phyloP scores from a whole-genome alignment of 345 rosid genomes.

The Trapa bicornis region DNA sequence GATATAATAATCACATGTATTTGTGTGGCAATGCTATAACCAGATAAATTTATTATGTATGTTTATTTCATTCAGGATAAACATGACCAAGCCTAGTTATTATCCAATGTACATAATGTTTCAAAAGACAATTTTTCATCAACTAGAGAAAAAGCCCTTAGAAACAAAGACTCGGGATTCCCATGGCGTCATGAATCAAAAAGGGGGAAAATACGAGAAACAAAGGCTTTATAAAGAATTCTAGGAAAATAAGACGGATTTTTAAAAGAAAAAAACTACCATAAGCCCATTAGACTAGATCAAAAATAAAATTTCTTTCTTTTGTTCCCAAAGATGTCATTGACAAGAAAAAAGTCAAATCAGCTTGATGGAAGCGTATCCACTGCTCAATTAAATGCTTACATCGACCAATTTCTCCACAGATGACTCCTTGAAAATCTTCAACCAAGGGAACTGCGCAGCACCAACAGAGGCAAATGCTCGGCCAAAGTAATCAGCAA shows the following conservation, averaged over 20 bases:
- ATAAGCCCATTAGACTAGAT: background rate
- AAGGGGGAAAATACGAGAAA: background rate
- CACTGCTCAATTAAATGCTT: slow-evolving; percentile 14
- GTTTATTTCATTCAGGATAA: background rate
- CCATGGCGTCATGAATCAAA: background rate
- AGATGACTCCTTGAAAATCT: slow-evolving; percentile 47
- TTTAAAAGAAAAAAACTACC: background rate
- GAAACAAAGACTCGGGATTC: background rate
- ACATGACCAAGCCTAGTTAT: background rate
- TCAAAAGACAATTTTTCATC: background rate
- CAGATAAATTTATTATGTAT: background rate
- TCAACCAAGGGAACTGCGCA: slow-evolving; percentile 68
- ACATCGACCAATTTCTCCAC: slow-evolving; percentile 49
- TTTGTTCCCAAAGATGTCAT: background rate
- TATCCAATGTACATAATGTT: too few relatives aligned
- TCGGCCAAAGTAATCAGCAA: slow-evolving; percentile 66
- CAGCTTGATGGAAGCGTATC: background rate
- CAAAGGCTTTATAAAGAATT: background rate
- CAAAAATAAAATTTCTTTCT: background rate
- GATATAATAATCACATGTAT: background rate
- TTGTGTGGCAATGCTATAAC: background rate
- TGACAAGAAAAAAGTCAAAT: background rate
- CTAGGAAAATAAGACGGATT: background rate
- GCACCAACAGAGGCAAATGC: slow-evolving; percentile 45
- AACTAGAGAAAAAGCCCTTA: background rate